Base-by-base conservation (phyloP, 129 eudicot genomes). In the Flaveria brownii region DNA sequence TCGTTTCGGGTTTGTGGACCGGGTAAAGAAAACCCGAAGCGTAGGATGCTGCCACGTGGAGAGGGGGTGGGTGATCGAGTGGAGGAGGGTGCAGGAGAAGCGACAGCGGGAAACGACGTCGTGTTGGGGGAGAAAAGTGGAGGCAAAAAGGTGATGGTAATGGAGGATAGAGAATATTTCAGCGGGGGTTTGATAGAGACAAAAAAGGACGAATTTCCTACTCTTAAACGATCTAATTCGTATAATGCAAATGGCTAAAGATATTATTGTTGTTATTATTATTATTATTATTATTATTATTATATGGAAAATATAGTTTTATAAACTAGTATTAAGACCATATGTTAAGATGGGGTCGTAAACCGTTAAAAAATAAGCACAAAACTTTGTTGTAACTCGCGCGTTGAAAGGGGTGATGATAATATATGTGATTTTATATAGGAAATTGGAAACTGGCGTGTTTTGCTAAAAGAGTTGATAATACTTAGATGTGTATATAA, bases 151-250 rank as follows among this genome's bases (percentile, higher is more conserved):
- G 11, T 46, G 70, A 76, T 65, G 51, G 77, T 25, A 33, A 17
- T 69, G 49, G 97, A 84, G 80, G 91, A 83, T 70, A 88, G 88
- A 77, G 97, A 93, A 79, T 87, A 90, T 78, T 93, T 86, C 73
- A 93, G 98, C 69, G 98, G 98, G 77, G 89, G 96, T 78, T 79
- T 92, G 55, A 74, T 89, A 14, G 92, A 89, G 88, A 92, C 96
- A 45, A 87, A 89, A 69, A 87, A 88, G 81, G 78, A 77, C 25
- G 80, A 87, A 72, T 78, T 86, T 66, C 88, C 93, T 23, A 73
- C 76, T 77, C 80, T 92, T 43, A 92, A 90, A 68, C 78, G 98
- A 60, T 92, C 98, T 14, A 86, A 91, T 39, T 92, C 98, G 47
- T 92, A 79, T 82, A 90, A 90, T 79, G 98, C 89, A 13, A 88